Base-by-base conservation (phyloP, 2,329 filamentous ascomycete genomes). In the Magnaporthales sp. region DNA sequence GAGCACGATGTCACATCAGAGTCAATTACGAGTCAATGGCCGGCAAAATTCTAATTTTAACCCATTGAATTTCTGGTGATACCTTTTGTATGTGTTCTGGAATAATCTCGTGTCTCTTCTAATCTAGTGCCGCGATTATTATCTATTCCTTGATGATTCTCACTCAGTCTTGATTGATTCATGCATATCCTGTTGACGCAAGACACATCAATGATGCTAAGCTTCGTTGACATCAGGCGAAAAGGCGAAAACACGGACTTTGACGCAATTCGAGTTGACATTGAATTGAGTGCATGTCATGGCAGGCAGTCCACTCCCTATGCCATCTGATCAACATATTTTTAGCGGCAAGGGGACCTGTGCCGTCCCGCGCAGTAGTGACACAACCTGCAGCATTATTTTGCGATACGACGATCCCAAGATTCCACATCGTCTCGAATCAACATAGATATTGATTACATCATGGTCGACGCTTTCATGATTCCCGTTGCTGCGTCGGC, bases 21-120 rank as follows among this genome's bases (percentile, higher is more conserved):
- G 19, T 46, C 38, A 46, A 19, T 46, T 46, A 46, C 38, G 38
- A 19, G 19, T 9, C 15, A n/a, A 7, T 19, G 38, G 38, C 2
- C 19, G 38, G 38, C 38, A n/a, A 46, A 13, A 15, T 63, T 63
- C 61, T 63, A 63, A 63, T 38, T 63, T 63, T 63, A 63, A 26
- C 61, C 3, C 29, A 9, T 15, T 2, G 22, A 9, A 24, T 13
- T 46, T 46, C 61, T 63, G 29, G 61, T 63, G 61, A 63, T 30
- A 9, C 60, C 19, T 32, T 30, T 24, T 22, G 2, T 19, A 22
- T 5, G 22, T 26, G 22, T 30, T 3, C 19, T 63, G 38, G 38
- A 46, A 46, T 19, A n/a, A 10, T 46, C 38, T 46, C 38, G 38
- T 46, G 38, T 46, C 38, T 46, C 15, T 46, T n/a, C 5, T 19